Evolutionary conservation across 352 stramenopile species (phyloP).

Genomic region (Nothophytophthora sp.): DNA sequence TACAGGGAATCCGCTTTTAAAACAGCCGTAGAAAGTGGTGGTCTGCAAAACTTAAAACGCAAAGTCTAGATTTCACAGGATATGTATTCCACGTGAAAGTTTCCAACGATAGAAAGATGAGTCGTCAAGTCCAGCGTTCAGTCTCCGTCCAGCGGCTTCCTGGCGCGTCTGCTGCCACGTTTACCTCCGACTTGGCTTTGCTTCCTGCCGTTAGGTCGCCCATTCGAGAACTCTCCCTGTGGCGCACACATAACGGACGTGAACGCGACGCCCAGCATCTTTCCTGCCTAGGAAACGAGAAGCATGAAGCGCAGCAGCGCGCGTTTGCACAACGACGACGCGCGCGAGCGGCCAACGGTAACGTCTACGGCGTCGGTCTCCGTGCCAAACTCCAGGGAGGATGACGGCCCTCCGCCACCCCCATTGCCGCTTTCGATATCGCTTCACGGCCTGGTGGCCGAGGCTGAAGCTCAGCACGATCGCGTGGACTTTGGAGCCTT

Average conservation of each 20-base stretch:
- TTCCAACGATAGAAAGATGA: no score
- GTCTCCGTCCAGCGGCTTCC: no score
- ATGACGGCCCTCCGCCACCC: constrained; percentile 12
- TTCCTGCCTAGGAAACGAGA: no score
- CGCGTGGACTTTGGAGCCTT: constrained; percentile 17
- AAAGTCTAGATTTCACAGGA: no score
- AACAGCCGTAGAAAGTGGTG: no score
- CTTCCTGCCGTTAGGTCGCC: no score
- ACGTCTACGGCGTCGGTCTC: constrained; percentile 8
- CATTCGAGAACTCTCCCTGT: constrained; percentile 11
- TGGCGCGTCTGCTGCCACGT: no score
- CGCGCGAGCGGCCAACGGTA: neutral
- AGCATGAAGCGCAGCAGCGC: constrained; percentile 5
- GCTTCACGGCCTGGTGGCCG: constrained; percentile 10
- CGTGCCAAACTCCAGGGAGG: constrained; percentile 11
- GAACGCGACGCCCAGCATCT: neutral
- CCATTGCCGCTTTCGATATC: constrained; percentile 16
- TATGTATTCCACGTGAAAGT: no score
- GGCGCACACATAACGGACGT: neutral
- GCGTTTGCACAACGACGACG: constrained; percentile 10
- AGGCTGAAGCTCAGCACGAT: constrained; percentile 18
- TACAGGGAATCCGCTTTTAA: no score
- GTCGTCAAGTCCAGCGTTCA: no score
- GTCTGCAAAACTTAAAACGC: no score
- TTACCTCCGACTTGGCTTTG: no score